Base-by-base conservation (phyloP, 2,329 filamentous ascomycete genomes). In the Myotisia sp. region DNA sequence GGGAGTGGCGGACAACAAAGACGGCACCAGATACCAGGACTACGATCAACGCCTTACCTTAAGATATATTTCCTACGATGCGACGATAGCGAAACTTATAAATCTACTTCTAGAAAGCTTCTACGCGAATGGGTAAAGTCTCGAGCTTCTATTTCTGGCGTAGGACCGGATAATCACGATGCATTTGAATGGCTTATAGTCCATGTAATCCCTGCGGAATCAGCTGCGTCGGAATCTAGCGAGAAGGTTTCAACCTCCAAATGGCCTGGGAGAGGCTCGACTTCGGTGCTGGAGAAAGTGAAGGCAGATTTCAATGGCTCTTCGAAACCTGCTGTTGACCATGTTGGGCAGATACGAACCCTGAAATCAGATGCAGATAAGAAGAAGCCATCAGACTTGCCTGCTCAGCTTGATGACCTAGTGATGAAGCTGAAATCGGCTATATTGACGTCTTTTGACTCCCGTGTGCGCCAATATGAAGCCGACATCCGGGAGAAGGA, bases 401-500 rank as follows among this genome's bases (percentile, higher is more conserved):
- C 85, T 45, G 75, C 74, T 44, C 81, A 85, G 2, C 92, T 90
- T 77, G 67, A 71, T 19, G 86, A 95, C 48, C 60, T 95, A 14
- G 71, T 95, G 27, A 65, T 74, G 36, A 93, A 92, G 55, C 70
- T 95, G 48, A 94, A 94, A 60, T 75, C 71, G 33, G 66, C 85
- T 17, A 94, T 98, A 33, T 62, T 98, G 17, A 72, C 74, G 4
- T 92, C 86, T 1, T 98, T 98, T 52, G 87, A 95, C 58, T 68
- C 77, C 46, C 74, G 90, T 6, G 90, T 98, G 1, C 76, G 73
- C 13, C 87, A 95, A 49, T 98, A 98, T 54, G 90, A 98, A 56
- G 86, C 94, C 39, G 90, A 98, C 46, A 93, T 98, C 45, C 80
- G 83, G 42, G 90, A 94, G 55, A 90, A 86, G 50, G 87, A 95